Evolutionary conservation across 2,329 filamentous ascomycete species (phyloP).

Genomic region (Fusarium sterilihyphosum): DNA sequence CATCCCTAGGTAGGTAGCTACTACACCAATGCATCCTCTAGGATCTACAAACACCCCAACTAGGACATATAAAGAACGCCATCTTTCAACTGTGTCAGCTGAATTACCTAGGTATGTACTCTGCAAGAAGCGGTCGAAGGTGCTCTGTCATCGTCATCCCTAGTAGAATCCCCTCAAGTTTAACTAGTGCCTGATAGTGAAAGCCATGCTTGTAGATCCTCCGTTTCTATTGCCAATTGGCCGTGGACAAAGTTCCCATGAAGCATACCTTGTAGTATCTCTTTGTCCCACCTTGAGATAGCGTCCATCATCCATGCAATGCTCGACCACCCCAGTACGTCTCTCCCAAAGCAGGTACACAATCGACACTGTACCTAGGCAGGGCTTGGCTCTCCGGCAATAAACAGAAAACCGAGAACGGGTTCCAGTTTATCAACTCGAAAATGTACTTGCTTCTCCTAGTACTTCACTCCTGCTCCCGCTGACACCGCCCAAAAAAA

Average conservation of each 20-base stretch:
- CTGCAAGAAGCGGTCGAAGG: constrained; percentile 19
- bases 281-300: constrained; percentile 27
- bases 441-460: not conserved
- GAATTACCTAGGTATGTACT: not conserved
- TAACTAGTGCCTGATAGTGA: not conserved
- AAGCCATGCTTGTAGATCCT: constrained; percentile 25
- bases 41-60: not conserved
- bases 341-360: not conserved
- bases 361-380: not conserved
- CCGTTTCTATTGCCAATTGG: constrained; percentile 9
- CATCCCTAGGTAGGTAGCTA: not conserved
- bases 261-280: constrained; percentile 6
- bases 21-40: constrained; percentile 1
- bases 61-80: constrained; percentile 10
- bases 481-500: constrained; percentile 11
- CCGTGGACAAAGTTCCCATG: constrained; percentile 4
- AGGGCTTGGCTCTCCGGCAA: constrained; percentile 30
- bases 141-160: not conserved
- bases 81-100: constrained; percentile 18
- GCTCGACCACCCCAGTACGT: constrained; percentile 14
- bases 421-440: constrained; percentile 1
- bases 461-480: constrained; percentile 2
- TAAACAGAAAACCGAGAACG: constrained; percentile 3
- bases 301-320: constrained; percentile 7
- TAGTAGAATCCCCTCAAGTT: constrained; percentile 1